These are phyloP conservation scores for Karstenula rhodostoma DNA, from an alignment of 2,329 filamentous ascomycete species.

Conservation along the genomic window DNA sequence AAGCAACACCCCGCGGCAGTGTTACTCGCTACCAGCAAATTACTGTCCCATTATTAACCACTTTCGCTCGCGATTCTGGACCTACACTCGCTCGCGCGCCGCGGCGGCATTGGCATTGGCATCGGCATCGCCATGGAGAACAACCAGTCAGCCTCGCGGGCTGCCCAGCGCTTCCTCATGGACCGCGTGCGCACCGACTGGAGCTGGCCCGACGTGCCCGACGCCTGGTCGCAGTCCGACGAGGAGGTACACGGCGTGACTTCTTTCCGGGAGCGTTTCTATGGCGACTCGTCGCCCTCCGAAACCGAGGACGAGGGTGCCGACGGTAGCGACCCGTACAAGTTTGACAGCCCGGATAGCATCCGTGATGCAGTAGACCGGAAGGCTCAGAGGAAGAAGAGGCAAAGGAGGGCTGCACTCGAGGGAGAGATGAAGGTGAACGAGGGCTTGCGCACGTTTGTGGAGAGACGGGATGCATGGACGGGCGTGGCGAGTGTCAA, in stretches of 20 bases:
- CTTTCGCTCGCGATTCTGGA: neutral
- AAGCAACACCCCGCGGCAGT: constrained; percentile 11
- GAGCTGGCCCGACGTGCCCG: constrained; percentile 50
- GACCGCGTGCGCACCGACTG: constrained; percentile 56
- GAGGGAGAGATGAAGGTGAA: constrained; percentile 71
- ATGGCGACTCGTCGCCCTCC: constrained; percentile 45
- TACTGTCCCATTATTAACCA: neutral
- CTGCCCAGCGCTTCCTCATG: constrained; percentile 52
- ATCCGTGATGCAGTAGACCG: constrained; percentile 49
- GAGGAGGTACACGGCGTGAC: constrained; percentile 41
- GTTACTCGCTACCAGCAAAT: constrained; percentile 1
- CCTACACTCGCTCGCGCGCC: constrained; percentile 3
- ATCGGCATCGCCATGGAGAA: constrained; percentile 47
- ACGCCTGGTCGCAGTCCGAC: constrained; percentile 44
- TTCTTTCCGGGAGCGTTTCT: constrained; percentile 55
- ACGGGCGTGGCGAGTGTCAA: constrained; percentile 71
- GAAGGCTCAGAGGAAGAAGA: constrained; percentile 43
- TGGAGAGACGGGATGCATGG: constrained; percentile 81
- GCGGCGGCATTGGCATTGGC: constrained; percentile 32
- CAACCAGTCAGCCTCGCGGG: constrained; percentile 53
- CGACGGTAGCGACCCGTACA: constrained; percentile 39
- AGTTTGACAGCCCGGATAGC: constrained; percentile 56
- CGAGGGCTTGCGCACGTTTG: constrained; percentile 80
- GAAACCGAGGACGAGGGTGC: constrained; percentile 27
- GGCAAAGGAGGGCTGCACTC: constrained; percentile 47